Base-by-base conservation (phyloP, 2,329 filamentous ascomycete species). In the Neonectria punicea region DNA sequence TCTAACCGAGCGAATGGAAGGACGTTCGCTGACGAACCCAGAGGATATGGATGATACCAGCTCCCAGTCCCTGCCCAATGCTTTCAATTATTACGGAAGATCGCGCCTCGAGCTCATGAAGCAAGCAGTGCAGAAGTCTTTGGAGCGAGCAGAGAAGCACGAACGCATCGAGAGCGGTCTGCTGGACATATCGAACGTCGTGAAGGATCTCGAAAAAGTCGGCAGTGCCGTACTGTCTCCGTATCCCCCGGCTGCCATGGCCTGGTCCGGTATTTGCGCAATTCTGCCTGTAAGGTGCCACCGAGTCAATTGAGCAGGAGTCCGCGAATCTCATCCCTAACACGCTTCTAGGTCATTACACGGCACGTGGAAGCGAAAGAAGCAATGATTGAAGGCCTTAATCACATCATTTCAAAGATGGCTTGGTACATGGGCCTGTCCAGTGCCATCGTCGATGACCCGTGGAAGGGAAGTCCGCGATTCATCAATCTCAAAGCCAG, bases 251-350 rank as follows among this genome's bases (percentile, higher is more conserved):
- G 49, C 49, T 53, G 49, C 49, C 49, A 53, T 53, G 49, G 49
- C 49, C 18, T 53, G 49, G 49, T 53, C 49, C 7, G 49, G 49
- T 18, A 53, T 53, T 53, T 53, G 49, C 28, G 30, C 49, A 30
- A 36, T 53, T 10, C 22, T 53, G 18, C 49, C 49, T 9, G 49
- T 34, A 13, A 53, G 49, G 22, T 18, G 34, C 39, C 16, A n/a
- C n/a, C 9, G 8, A 34, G 39, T 43, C 39, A 18, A 43, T 8
- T 18, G 8, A 43, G n/a, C 2, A 43, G 4, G 16, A 18, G n/a
- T 18, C 18, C 8, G 6, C 1, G 16, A 43, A 43, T 43, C 16
- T 18, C 39, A 10, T 18, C 39, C 4, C 39, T 20, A 43, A 43
- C 39, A 18, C 7, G 3, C 39, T 18, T 3, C 4, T 18, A 43